phyloP scores from a whole-genome alignment of 1,284 basidiomycete species.

The Sporisorium graminicola region DNA sequence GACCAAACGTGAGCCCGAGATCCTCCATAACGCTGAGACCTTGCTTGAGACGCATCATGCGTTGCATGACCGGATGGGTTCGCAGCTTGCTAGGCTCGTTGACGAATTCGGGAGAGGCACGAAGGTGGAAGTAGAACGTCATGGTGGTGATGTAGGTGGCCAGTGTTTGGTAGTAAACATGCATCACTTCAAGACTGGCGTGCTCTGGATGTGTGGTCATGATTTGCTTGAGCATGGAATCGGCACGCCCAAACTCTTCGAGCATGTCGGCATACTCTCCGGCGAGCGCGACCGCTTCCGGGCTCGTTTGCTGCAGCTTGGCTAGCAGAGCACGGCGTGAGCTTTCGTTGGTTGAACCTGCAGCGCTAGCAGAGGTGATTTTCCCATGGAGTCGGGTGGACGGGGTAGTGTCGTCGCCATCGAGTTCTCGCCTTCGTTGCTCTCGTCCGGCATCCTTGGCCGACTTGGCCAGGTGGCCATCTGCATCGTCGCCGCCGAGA shows the following conservation, averaged over 20 bases:
- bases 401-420: conserved; percentile 21
- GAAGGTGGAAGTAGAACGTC: conserved; percentile 91
- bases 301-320: conserved; percentile 82
- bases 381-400: background rate
- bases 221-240: conserved; percentile 75
- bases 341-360: conserved; percentile 11
- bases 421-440: conserved; percentile 56
- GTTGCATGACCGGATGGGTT: conserved; percentile 78
- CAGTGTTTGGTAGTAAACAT: conserved; percentile 75
- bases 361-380: background rate
- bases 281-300: conserved; percentile 77
- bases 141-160: conserved; percentile 90
- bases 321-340: conserved; percentile 74
- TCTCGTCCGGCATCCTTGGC: conserved; percentile 58
- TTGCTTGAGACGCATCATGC: conserved; percentile 87
- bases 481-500: conserved; percentile 75
- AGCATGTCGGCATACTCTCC: conserved; percentile 73
- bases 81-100: conserved; percentile 50
- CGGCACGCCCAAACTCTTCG: conserved; percentile 74
- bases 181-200: conserved; percentile 69
- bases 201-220: conserved; percentile 73
- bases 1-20: conserved; percentile 61
- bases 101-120: conserved; percentile 72
- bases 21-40: conserved; percentile 78
- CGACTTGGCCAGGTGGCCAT: conserved; percentile 45